Percentiles rank a stretch among this genome's conserved stretches.
phyloP scores from a whole-genome alignment of 2,329 filamentous ascomycete genomes.

The Byssothecium circinans region DNA sequence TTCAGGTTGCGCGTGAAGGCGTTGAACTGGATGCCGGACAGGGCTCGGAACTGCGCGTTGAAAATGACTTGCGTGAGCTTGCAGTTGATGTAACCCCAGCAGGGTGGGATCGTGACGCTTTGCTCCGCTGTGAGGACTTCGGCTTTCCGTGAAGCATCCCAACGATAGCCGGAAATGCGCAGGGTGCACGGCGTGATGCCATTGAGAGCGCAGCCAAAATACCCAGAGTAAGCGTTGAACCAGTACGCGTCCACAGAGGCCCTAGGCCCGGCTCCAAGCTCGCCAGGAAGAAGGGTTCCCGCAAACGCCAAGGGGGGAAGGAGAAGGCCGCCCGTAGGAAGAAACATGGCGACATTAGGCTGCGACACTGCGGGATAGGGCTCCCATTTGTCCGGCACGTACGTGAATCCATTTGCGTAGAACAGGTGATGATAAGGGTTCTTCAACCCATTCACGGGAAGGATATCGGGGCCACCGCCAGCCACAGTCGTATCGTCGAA shows the following conservation, averaged over 20 bases:
- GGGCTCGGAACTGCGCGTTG: conserved; percentile 38
- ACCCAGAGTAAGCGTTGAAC: conserved; percentile 53
- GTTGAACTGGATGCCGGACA: conserved; percentile 54
- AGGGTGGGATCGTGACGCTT: conserved; percentile 48
- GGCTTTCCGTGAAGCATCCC: conserved; percentile 33
- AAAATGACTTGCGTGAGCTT: conserved; percentile 49
- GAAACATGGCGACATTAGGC: conserved; percentile 52
- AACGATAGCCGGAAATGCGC: conserved; percentile 51
- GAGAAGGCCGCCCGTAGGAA: conserved; percentile 39
- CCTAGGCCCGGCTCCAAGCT: conserved; percentile 51
- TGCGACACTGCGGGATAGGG: conserved; percentile 50
- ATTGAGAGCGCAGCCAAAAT: conserved; percentile 52
- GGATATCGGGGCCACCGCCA: conserved; percentile 33
- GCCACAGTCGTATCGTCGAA: conserved; percentile 32
- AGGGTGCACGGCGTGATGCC: conserved; percentile 46
- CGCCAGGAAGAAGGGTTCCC: conserved; percentile 46
- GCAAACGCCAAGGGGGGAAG: conserved; percentile 32
- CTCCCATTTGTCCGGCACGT: conserved; percentile 49
- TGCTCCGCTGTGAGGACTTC: conserved; percentile 43
- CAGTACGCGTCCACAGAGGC: conserved; percentile 50
- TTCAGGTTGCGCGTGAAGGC: conserved; percentile 46
- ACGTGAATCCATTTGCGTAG: conserved; percentile 55
- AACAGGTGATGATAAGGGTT: conserved; percentile 56
- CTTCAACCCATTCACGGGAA: conserved; percentile 45
- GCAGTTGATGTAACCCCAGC: conserved; percentile 46